Percentiles rank a stretch among this genome's conserved stretches.
Conservation (phyloP, 352 stramenopile genomes). For the Phytophthora aleatoria region DNA sequence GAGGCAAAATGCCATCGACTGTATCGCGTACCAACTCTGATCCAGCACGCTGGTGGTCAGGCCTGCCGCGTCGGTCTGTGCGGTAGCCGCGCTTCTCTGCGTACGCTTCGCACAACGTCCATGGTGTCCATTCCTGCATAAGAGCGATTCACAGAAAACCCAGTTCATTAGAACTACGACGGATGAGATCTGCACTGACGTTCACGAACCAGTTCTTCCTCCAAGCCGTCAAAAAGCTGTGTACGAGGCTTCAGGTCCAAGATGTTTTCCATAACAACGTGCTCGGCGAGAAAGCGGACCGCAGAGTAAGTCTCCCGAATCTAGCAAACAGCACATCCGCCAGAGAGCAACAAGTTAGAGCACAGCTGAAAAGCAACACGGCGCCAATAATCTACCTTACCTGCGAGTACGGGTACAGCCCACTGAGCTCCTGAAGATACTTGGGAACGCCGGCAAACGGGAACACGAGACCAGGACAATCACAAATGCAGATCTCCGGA, state of each 20-base stretch:
- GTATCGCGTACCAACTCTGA: constrained; percentile 83
- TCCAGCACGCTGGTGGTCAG: constrained; percentile 81
- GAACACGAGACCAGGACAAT: constrained; percentile 88
- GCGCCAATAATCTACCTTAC: constrained; percentile 20
- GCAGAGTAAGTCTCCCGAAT: constrained; percentile 90
- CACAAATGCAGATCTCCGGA: constrained; percentile 83
- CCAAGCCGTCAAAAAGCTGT: constrained; percentile 76
- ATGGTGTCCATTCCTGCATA: constrained; percentile 80
- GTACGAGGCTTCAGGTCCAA: constrained; percentile 75
- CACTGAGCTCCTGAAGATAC: constrained; percentile 85
- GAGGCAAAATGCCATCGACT: constrained; percentile 79
- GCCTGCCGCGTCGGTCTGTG: constrained; percentile 75
- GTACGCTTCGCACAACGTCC: constrained; percentile 85
- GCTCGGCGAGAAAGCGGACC: constrained; percentile 84
- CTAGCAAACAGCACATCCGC: constrained; percentile 29
- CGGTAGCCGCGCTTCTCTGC: constrained; percentile 84
- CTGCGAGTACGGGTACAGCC: constrained; percentile 85
- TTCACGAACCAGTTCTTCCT: constrained; percentile 67
- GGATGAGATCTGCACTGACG: not conserved
- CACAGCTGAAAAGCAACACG: constrained; percentile 1
- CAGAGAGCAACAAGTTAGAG: not conserved
- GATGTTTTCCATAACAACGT: constrained; percentile 71
- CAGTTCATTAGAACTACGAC: not conserved
- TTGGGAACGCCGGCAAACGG: constrained; percentile 81
- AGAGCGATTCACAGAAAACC: not conserved